Evolutionary conservation across 1,284 basidiomycete genomes (phyloP).

Genomic region (Trametes pubescens): DNA sequence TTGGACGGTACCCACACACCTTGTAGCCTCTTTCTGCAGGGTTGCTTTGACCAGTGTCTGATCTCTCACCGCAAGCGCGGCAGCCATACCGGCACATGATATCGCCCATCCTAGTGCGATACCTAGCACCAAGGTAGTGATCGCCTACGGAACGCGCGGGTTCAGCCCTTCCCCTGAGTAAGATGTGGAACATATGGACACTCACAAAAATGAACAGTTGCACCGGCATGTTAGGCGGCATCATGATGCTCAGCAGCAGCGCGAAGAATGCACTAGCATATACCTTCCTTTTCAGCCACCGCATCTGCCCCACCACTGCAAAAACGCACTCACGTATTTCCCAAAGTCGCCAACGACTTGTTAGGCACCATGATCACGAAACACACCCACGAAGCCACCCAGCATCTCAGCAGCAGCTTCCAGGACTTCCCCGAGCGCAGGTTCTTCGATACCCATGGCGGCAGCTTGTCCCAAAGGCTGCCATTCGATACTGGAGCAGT

Average conservation of each 20-base stretch:
- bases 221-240: constrained; percentile 48
- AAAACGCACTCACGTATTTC: constrained; percentile 42
- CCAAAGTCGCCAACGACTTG: constrained; percentile 40
- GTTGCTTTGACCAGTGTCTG: constrained; percentile 57
- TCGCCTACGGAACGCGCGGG: constrained; percentile 41
- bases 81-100: constrained; percentile 76
- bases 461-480: constrained; percentile 35
- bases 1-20: constrained; percentile 41
- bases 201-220: constrained; percentile 49
- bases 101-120: constrained; percentile 80
- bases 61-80: constrained; percentile 64
- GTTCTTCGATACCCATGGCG: constrained; percentile 43
- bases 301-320: constrained; percentile 6
- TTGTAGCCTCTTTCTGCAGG: constrained; percentile 55
- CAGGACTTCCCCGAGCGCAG: constrained; percentile 40
- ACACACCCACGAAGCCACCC: constrained; percentile 43
- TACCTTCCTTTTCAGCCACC: constrained; percentile 1
- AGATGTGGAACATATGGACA: constrained; percentile 3
- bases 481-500: neutral
- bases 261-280: constrained; percentile 46
- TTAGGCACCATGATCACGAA: constrained; percentile 44
- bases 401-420: constrained; percentile 44
- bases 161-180: neutral
- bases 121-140: constrained; percentile 61
- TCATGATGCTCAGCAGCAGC: constrained; percentile 44